Evolutionary conservation across 768 basidiomycete species (phyloP), one percentile per base, ranked within the genome.

Genomic region (Panus rudis): DNA sequence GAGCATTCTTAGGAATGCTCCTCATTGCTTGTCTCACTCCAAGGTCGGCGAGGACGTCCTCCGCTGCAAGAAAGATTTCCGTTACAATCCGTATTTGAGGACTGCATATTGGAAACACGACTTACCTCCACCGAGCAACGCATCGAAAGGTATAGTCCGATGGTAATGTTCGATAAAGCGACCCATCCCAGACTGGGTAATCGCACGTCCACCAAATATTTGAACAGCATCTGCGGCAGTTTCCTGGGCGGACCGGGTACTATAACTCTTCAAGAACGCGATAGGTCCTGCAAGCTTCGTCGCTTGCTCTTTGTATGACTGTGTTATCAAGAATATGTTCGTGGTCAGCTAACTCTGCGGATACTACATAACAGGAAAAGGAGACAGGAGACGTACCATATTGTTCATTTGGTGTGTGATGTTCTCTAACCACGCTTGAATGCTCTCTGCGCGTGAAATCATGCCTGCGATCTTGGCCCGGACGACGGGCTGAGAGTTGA

Each of bases 121-220:
- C 64, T 61, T 40, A 72, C 73, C 73, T 52, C 84, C 84, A 38
- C 86, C 85, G 7, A 87, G 72, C 17, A 87, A 65, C 2, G 87
- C 65, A 53, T 84, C 83, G 55, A 84, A 84, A 1, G 77, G 59
- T 47, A 82, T 71, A 4, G 76, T 76, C 35, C 80, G 77, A 52
- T 84, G 75, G 57, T 81, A 81, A 78, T 86, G 84, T 61, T 91
- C 86, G 44, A 87, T 76, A 50, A 73, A 75, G 39, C 67, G 68
- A 23, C 88, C 88, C 84, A 90, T 88, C 24, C 88, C 88, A n/a
- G 78, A 76, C 61, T 76, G 73, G n/a, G 90, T 91, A 50, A 92
- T 74, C 25, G 84, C 89, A 39, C 90, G 77, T 4, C 90, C 91
- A 50, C 89, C 88, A 51, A 90, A 91, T 48, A 91, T 73, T 69